Base-by-base conservation (phyloP, 192 early-diverging fungal species). In the Coemansia sp. region DNA sequence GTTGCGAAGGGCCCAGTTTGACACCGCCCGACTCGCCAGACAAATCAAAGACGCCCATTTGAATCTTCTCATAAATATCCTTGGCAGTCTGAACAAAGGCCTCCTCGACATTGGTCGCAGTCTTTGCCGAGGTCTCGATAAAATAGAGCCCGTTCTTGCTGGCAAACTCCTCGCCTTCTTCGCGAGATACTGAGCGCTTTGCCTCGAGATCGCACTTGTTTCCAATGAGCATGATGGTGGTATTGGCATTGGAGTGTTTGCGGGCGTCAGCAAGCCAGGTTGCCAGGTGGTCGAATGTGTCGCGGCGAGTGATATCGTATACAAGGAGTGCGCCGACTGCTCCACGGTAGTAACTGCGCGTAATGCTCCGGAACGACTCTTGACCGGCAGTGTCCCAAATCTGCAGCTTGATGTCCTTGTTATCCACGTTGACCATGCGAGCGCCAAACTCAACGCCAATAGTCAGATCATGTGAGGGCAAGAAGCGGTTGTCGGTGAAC, bases 361-460 rank as follows among this genome's bases (percentile, higher is more conserved):
- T 93, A 64, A 93, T 93, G 70, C 90, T 92, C 64, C 92, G 84
- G 78, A 93, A 93, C 9, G 90, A 92, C 66, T 93, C 92, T 78
- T 93, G 92, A 50, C 92, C 92, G 29, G 92, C 92, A 74, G 94
- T 95, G 68, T 96, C 95, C 95, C 95, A 97, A 62, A 96, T 94
- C 71, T 96, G 93, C 12, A 96, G 86, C 78, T 95, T 95, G 71
- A 96, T 89, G 69, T 88, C 84, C 67, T 93, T 94, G 56, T 88
- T 88, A 63, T 91, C 88, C 15, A 87, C 88, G 37, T 65, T 85
- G 53, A 93, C 88, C 63, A 93, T 90, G 30, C 89, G 87, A 38
- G 92, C 87, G 37, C 92, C 92, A 80, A 92, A 93, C 65, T 93
- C 92, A 18, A 93, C 92, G 67, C 92, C 92, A 75, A 93, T 93